These are phyloP conservation scores for Austroboletus eburneus DNA, from an alignment of 768 basidiomycete genomes.

Conservation along the genomic window DNA sequence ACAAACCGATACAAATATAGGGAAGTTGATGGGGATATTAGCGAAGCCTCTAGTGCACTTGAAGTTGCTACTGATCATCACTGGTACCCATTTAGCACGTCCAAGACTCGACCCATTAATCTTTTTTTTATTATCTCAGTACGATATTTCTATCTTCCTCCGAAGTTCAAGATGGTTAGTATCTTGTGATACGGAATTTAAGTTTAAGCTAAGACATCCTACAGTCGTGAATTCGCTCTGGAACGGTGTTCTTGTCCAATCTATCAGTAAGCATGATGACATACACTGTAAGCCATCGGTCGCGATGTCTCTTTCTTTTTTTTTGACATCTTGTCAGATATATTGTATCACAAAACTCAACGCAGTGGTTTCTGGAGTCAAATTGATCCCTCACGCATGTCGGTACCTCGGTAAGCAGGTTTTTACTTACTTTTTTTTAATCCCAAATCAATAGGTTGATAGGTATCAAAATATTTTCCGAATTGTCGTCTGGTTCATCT, in stretches of 20 bases:
- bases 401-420: conserved; percentile 61
- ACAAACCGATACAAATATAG: conserved; percentile 69
- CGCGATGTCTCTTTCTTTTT: neutral
- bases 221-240: conserved; percentile 79
- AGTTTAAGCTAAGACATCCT: conserved; percentile 8
- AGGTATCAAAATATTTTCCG: conserved; percentile 87
- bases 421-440: neutral
- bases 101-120: neutral
- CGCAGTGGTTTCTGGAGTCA: conserved; percentile 61
- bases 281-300: conserved; percentile 60
- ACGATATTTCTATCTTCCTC: conserved; percentile 80
- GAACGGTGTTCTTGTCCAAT: conserved; percentile 79
- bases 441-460: neutral
- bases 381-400: conserved; percentile 70
- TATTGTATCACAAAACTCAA: conserved; percentile 57
- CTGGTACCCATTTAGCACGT: conserved; percentile 47
- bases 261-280: conserved; percentile 66
- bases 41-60: conserved; percentile 70
- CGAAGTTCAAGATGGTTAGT: conserved; percentile 76
- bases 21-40: conserved; percentile 72
- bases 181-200: neutral
- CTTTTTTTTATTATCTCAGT: conserved; percentile 37
- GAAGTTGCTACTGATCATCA: conserved; percentile 92
- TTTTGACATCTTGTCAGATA: conserved; percentile 43
- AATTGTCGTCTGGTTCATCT: conserved; percentile 71